Base-by-base conservation (phyloP, 345 rosid genomes). In the Toxicodendron radicans region DNA sequence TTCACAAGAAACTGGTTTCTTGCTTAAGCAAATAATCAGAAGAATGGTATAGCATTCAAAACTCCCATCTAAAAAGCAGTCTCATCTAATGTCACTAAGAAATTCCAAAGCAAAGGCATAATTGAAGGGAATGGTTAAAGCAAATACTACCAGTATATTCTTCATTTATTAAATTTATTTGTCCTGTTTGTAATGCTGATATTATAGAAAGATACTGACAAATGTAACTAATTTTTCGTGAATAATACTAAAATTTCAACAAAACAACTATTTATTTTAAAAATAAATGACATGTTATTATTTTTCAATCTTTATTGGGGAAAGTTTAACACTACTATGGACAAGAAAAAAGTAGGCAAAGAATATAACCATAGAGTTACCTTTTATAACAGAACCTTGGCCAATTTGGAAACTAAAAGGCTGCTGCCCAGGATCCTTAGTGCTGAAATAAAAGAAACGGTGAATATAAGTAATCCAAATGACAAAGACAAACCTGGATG, bases 371-470 rank as follows among this genome's bases (percentile, higher is more conserved):
- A 20, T n/a, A 41, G 21, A 49, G 13, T 46, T 74, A 89, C 97
- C 98, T 87, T 89, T 93, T 54, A 93, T 90, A 64, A 93, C 98
- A 35, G 82, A 72, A 66, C 97, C 99, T 78, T 83, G 76, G 72
- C 99, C 99, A 64, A 94, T 90, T 64, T 84, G 85, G 84, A 95
- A 95, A 3, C 90, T 62, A 85, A 95, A 95, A 63, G 97, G 97
- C 75, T 85, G 45, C 78, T 91, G 92, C 14, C 95, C 97, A 23
- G 81, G 75, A 74, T 95, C 99, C 89, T 91, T 95, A 0, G 99
- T 95, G 86, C 97, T 95, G 73, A 73, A 76, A 73, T 3, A 58
- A 57, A 77, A 70, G 61, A 72, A 69, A 74, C 24, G 45, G 1
- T 17, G 74, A 10, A 78, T 52, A 32, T 65, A 49, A 80, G 64